A percentile compares a stretch with the other conserved stretches of the same genome.
Evolutionary conservation across 1,284 basidiomycete genomes (phyloP).

Genomic region (Pseudozyma sp.): DNA sequence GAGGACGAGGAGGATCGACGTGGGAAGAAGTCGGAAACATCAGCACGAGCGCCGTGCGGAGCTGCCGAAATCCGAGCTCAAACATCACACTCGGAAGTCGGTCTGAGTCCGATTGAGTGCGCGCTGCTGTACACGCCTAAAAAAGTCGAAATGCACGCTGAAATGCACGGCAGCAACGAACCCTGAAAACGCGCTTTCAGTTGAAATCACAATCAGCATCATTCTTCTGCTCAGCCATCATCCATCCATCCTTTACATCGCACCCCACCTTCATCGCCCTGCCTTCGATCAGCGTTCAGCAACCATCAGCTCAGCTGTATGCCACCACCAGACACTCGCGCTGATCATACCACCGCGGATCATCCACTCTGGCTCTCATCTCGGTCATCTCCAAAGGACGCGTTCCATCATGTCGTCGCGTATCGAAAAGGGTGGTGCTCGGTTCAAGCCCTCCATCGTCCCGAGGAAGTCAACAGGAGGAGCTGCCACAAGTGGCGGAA

Average conservation of each 20-base stretch:
- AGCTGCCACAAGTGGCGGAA: constrained; percentile 1
- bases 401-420: constrained; percentile 41
- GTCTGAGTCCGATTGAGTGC: neutral
- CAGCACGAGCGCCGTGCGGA: neutral
- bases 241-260: constrained; percentile 7
- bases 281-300: neutral
- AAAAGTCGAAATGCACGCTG: constrained; percentile 21
- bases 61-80: constrained; percentile 11
- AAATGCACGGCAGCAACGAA: constrained; percentile 13
- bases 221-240: constrained; percentile 13
- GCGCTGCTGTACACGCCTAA: neutral
- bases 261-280: too few relatives aligned
- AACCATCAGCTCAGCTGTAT: too few relatives aligned
- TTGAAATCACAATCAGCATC: constrained; percentile 5
- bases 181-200: constrained; percentile 15
- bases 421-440: constrained; percentile 54
- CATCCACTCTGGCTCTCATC: too few relatives aligned
- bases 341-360: too few relatives aligned
- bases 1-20: neutral
- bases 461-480: constrained; percentile 32
- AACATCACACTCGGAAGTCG: constrained; percentile 15
- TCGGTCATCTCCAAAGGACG: neutral
- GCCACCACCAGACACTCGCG: too few relatives aligned
- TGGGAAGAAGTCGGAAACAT: neutral
- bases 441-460: constrained; percentile 53